Base-by-base conservation (phyloP, 768 basidiomycete genomes). In the Paxillus involutus region DNA sequence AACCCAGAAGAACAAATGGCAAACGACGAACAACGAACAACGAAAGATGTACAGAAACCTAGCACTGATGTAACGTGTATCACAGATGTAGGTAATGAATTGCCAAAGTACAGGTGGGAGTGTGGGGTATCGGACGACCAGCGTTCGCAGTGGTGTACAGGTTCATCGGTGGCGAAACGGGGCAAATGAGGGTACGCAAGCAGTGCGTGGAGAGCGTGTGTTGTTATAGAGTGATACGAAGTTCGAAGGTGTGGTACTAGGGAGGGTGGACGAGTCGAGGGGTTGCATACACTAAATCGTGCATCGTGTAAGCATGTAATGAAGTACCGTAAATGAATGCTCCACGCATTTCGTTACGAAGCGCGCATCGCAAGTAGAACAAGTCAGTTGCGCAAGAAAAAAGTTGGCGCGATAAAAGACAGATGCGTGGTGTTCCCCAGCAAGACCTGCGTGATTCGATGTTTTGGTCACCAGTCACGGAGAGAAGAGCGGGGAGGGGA, bases 81-180 rank as follows among this genome's bases (percentile, higher is more conserved):
- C 55, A 43, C 45, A 40, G 47, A 49, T 63, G 64, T 47, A 54
- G 44, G 56, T 54, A 14, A 26, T 30, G 29, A 45, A 45, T 30
- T 45, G 44, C 7, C 5, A 19, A 39, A 57, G 44, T 53, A 53
- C 58, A 55, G 26, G 24, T 42, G 32, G 33, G 40, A 39, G 19
- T 13, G 33, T 21, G 6, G 58, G 66, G 66, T 67, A 67, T 67
- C 54, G 60, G 59, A 66, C 66, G 66, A 29, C 66, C 66, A 49
- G 66, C 64, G 64, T 53, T 44, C 47, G 36, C n/a, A n/a, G n/a
- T 63, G 52, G n/a, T 59, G 45, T 59, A 58, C 55, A 43, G 44
- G 45, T 48, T 35, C 19, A 19, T n/a, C 30, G 29, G 21, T 49
- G 33, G 56, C 51, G 47, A 39, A 24, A 24, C 41, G 35, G 35